A percentile compares a stretch with the other conserved stretches of the same genome.
Evolutionary conservation across 352 stramenopile species (phyloP).

Genomic region (Globisporangium cystogenes): DNA sequence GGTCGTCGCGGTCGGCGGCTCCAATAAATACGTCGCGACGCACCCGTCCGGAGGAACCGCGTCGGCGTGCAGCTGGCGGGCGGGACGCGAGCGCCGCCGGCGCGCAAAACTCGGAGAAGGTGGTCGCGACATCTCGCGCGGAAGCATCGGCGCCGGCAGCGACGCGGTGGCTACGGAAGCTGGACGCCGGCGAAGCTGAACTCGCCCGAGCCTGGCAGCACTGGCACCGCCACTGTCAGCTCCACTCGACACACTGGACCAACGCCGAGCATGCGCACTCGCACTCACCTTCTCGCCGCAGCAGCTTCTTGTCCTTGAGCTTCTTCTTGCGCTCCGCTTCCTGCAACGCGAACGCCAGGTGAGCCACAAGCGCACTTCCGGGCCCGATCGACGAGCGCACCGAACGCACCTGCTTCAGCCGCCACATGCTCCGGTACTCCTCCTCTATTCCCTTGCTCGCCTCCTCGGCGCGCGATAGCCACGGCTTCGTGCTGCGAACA

Average conservation of each 20-base stretch:
- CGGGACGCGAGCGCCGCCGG: not conserved
- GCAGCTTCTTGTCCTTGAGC: conserved; percentile 64
- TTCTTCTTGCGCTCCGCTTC: conserved; percentile 68
- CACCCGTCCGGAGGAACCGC: no score
- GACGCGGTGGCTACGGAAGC: not conserved
- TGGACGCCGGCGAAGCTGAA: conserved; percentile 1
- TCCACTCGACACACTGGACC: not conserved
- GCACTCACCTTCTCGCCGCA: conserved; percentile 47
- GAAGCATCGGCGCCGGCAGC: no score
- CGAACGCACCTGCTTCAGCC: conserved; percentile 48
- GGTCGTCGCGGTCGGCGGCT: no score
- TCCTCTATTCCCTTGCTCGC: conserved; percentile 38
- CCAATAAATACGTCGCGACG: no score
- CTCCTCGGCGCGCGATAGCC: conserved; percentile 43
- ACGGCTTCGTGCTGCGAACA: conserved; percentile 49
- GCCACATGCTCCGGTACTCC: conserved; percentile 58
- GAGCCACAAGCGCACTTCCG: no score
- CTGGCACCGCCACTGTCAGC: not conserved
- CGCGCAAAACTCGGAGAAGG: no score
- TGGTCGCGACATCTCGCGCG: no score
- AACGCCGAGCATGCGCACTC: not conserved
- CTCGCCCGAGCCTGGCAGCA: not conserved
- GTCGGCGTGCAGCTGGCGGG: no score
- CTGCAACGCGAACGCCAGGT: conserved; percentile 14
- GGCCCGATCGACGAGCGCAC: no score